A percentile compares a stretch with the other conserved stretches of the same genome.
Evolutionary conservation across 2,329 filamentous ascomycete species (phyloP).

Genomic region (Orbilia javanica): DNA sequence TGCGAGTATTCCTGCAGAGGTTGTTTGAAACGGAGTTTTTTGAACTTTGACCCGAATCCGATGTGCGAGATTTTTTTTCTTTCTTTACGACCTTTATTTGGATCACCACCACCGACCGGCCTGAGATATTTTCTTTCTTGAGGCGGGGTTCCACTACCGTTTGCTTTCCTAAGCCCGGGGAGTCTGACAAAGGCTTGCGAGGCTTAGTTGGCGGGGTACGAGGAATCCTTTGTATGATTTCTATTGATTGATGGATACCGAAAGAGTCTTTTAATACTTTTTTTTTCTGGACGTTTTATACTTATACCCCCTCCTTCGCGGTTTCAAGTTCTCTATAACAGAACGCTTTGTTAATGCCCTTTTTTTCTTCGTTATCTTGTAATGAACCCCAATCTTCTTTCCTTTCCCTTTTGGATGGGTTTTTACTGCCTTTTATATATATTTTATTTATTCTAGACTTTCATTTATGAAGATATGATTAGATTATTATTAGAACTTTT

Average conservation of each 20-base stretch:
- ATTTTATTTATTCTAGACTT: constrained; percentile 29
- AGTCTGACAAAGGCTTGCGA: neutral
- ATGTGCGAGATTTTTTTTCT: constrained; percentile 5
- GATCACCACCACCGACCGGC: neutral
- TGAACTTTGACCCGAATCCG: constrained; percentile 13
- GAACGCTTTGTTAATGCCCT: neutral
- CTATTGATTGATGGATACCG: neutral
- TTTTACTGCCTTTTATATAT: neutral
- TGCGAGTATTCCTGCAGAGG: neutral
- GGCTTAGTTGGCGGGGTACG: neutral
- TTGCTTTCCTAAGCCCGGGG: neutral
- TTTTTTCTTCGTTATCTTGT: too few species aligned
- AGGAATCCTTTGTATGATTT: neutral
- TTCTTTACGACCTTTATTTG: neutral
- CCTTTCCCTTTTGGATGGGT: neutral
- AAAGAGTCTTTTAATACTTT: neutral
- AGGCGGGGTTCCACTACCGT: neutral
- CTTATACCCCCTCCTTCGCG: neutral
- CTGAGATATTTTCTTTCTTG: constrained; percentile 1
- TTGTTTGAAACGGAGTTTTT: constrained; percentile 6
- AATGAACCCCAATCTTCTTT: constrained; percentile 12
- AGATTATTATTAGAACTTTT: neutral
- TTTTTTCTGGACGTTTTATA: neutral
- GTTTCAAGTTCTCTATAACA: neutral
- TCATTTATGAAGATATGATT: constrained; percentile 26